Conservation (phyloP, 129 eudicot species). For the Flaveria bidentis region DNA sequence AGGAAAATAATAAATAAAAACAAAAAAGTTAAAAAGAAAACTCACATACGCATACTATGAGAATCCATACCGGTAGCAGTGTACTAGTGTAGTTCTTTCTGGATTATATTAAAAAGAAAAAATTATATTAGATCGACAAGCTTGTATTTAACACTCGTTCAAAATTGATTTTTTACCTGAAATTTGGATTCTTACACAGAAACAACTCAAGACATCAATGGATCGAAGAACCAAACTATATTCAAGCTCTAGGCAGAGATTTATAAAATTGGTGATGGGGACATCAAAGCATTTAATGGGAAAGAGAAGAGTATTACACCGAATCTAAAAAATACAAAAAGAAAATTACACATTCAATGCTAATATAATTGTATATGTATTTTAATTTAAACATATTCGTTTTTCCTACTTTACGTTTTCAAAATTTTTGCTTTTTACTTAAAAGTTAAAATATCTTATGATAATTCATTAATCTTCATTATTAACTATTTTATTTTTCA, state of each 20-base stretch:
- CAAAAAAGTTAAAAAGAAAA: neutral
- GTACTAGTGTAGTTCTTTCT: neutral
- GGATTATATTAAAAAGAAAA: neutral
- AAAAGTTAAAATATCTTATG: too few relatives aligned
- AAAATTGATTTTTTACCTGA: neutral
- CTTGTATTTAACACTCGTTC: too few relatives aligned
- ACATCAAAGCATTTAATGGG: neutral
- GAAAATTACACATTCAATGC: neutral
- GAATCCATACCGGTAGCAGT: slow-evolving; percentile 4
- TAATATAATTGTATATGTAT: neutral
- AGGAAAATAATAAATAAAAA: neutral
- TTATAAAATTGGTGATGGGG: neutral
- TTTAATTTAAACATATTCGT: too few relatives aligned
- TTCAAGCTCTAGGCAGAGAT: neutral
- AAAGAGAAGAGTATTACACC: neutral
- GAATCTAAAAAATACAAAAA: neutral
- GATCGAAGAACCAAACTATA: neutral
- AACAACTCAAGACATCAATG: neutral
- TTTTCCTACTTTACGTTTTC: too few relatives aligned
- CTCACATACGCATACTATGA: neutral
- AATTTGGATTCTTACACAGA: neutral
- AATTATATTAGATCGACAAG: too few relatives aligned
- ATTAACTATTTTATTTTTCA: too few relatives aligned
- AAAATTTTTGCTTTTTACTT: too few relatives aligned
- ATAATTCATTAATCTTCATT: too few relatives aligned